Evolutionary conservation across 495 filamentous ascomycete genomes (phyloP).

Genomic region (Poronia punctata): DNA sequence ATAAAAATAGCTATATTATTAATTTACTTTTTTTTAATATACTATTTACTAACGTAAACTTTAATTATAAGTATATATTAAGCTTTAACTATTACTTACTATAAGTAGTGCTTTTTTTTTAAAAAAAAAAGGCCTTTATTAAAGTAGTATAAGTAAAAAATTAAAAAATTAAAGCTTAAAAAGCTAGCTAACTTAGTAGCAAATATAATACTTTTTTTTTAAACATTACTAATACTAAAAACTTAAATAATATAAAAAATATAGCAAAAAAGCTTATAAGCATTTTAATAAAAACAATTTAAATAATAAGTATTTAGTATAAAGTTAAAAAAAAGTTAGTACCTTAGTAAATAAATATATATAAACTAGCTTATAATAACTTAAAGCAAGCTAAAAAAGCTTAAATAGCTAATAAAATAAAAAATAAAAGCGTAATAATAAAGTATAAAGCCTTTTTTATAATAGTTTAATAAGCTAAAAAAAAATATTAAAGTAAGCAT

Average conservation of each 20-base stretch:
- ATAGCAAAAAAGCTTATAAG: not conserved
- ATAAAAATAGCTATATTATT: conserved; percentile 1
- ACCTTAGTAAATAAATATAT: not conserved
- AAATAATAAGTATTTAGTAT: not conserved
- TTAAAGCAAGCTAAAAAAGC: not conserved
- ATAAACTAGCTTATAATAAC: not conserved
- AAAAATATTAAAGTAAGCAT: not conserved
- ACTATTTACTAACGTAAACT: not conserved
- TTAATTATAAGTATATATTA: not conserved
- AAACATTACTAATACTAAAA: not conserved
- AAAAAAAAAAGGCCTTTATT: not conserved
- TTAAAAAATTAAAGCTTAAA: not conserved
- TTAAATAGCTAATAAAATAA: not conserved
- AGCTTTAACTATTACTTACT: not conserved
- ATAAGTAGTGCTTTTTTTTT: not conserved
- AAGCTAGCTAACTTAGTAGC: not conserved
- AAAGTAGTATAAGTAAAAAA: not conserved
- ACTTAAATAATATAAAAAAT: not conserved
- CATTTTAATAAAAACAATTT: not conserved
- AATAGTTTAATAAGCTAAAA: not conserved
- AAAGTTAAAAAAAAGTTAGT: not conserved
- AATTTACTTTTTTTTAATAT: not conserved
- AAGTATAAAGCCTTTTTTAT: not conserved
- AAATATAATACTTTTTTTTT: not conserved
- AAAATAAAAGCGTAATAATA: not conserved